Conservation (phyloP, 257 asterid genomes). For the Anisodus tanguticus region DNA sequence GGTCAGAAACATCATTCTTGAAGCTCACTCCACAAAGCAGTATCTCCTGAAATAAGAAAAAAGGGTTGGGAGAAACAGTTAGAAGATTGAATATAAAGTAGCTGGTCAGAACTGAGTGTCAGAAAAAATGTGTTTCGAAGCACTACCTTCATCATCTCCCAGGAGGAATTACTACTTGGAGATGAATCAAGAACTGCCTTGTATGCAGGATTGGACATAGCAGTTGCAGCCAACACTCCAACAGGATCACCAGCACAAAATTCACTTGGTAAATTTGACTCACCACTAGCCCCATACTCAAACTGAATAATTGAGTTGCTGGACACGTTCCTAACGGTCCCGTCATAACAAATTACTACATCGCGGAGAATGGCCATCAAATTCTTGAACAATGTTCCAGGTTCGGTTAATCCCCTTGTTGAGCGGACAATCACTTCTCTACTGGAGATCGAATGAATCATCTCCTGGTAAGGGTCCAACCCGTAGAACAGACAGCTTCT, state of each 20-base stretch:
- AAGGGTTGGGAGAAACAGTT: slow-evolving; percentile 25
- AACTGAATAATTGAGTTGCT: slow-evolving; percentile 86
- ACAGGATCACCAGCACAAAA: slow-evolving; percentile 98
- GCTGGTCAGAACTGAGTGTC: slow-evolving; percentile 16
- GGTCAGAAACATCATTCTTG: slow-evolving; percentile 79
- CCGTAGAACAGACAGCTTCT: slow-evolving; percentile 84
- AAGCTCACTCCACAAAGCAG: slow-evolving; percentile 79
- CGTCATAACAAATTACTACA: slow-evolving; percentile 85
- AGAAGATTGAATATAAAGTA: slow-evolving; percentile 26
- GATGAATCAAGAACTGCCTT: slow-evolving; percentile 99
- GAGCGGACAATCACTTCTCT: slow-evolving; percentile 98
- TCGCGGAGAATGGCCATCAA: slow-evolving; percentile 97
- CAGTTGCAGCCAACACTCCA: slow-evolving; percentile 98
- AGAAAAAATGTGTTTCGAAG: slow-evolving; percentile 18
- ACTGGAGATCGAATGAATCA: slow-evolving; percentile 90
- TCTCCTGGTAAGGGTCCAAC: slow-evolving; percentile 87
- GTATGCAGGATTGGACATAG: slow-evolving; percentile 99
- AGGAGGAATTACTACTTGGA: slow-evolving; percentile 90
- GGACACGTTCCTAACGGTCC: slow-evolving; percentile 82
- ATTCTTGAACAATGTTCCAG: slow-evolving; percentile 87
- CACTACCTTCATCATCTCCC: slow-evolving; percentile 99
- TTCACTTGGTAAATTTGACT: slow-evolving; percentile 54
- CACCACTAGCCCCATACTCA: slow-evolving; percentile 74
- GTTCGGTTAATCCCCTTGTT: slow-evolving; percentile 88
- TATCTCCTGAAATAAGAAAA: slow-evolving; percentile 69